Conservation (phyloP, 2,329 filamentous ascomycete species). For the Stachybotrys echinatus region DNA sequence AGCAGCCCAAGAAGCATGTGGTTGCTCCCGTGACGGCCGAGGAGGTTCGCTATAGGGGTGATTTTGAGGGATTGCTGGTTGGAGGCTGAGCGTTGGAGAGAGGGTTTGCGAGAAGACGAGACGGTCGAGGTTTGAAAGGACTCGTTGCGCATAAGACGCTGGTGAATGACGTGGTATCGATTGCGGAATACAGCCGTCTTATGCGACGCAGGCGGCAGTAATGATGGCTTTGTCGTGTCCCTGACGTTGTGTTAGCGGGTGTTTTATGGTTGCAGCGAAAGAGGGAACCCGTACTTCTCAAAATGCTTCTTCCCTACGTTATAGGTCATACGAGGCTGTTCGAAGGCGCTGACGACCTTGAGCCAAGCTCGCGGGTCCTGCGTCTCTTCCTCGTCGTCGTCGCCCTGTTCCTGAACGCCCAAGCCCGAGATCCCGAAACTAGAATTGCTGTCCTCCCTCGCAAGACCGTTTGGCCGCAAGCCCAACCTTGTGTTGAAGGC, state of each 20-base stretch:
- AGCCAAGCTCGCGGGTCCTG: constrained; percentile 77
- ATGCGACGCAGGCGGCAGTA: constrained; percentile 71
- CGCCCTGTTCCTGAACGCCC: constrained; percentile 47
- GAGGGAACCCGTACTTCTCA: constrained; percentile 52
- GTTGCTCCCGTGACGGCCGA: constrained; percentile 74
- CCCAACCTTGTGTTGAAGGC: constrained; percentile 51
- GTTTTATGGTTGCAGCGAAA: not conserved
- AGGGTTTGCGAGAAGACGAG: constrained; percentile 49
- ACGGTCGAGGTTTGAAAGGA: constrained; percentile 82
- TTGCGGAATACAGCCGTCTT: constrained; percentile 86
- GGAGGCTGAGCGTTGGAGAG: constrained; percentile 55
- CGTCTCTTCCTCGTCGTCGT: constrained; percentile 54
- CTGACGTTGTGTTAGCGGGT: constrained; percentile 29
- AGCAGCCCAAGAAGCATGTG: constrained; percentile 87
- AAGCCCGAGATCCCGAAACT: constrained; percentile 59
- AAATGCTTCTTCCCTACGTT: constrained; percentile 85
- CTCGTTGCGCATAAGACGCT: constrained; percentile 87
- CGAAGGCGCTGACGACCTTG: constrained; percentile 75
- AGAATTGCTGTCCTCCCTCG: constrained; percentile 56
- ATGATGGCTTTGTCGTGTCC: constrained; percentile 57
- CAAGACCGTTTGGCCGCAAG: constrained; percentile 37
- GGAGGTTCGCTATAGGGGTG: constrained; percentile 72
- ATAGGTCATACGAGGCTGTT: constrained; percentile 76
- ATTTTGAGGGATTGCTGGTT: constrained; percentile 73
- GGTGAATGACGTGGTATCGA: constrained; percentile 86